These are phyloP conservation scores for Pythium aristosporum DNA, from an alignment of 352 stramenopile species.

Conservation along the genomic window DNA sequence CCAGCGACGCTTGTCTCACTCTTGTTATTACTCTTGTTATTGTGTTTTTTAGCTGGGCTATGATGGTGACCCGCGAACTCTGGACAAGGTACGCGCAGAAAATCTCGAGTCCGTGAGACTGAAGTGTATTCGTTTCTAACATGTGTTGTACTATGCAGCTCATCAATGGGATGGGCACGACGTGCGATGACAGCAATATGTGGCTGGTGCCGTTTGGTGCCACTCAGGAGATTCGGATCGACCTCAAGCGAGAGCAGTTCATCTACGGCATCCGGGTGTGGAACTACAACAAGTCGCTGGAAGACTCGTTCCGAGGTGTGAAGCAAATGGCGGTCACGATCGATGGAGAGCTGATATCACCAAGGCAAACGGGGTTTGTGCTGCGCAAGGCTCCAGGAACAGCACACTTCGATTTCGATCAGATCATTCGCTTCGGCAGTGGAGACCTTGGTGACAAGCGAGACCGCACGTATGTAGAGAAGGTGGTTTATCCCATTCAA, in stretches of 20 bases:
- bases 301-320: constrained; percentile 68
- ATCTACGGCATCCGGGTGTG: constrained; percentile 71
- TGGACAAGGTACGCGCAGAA: constrained; percentile 66
- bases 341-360: constrained; percentile 53
- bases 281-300: constrained; percentile 84
- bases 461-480: constrained; percentile 33
- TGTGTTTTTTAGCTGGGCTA: constrained; percentile 57
- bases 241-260: constrained; percentile 50
- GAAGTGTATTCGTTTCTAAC: not conserved
- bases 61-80: constrained; percentile 73
- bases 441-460: constrained; percentile 15
- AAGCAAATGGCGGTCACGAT: constrained; percentile 58
- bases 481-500: constrained; percentile 43
- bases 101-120: not conserved
- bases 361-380: constrained; percentile 51
- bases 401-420: constrained; percentile 68
- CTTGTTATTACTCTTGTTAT: too few species aligned
- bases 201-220: constrained; percentile 81
- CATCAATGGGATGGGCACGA: constrained; percentile 77
- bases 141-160: constrained; percentile 34
- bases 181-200: constrained; percentile 88
- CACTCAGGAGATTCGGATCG: constrained; percentile 49
- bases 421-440: constrained; percentile 51
- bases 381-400: constrained; percentile 80
- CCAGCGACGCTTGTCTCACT: not conserved